Evolutionary conservation across 2,329 filamentous ascomycete species (phyloP), one percentile per base, ranked within the genome.

Genomic region (Neophaeococcomyces aloes): DNA sequence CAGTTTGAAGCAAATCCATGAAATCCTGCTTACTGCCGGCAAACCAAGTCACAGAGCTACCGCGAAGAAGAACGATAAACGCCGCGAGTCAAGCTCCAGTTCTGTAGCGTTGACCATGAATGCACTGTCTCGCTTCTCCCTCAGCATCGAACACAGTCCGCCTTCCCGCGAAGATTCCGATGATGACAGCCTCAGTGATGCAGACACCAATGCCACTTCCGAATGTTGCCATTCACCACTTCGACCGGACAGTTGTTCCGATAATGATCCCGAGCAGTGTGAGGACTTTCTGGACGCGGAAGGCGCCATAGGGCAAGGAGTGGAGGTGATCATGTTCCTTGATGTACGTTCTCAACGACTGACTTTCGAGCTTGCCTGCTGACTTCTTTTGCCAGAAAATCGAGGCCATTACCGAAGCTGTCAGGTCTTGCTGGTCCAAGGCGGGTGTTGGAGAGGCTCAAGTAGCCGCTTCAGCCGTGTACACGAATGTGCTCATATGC

Each of bases 121-220:
- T 27, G 6, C 7, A 10, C 35, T 42, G 19, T 18, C 17, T 15
- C 31, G 34, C 10, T 30, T 42, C 14, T 29, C 19, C 17, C 27
- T 35, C 3, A 42, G 4, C 21, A 30, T 17, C 10, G 14, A 17
- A 4, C 11, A 30, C 4, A 3, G 7, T 4, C 5, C 2, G 10
- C 27, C 23, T 14, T 2, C 27, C 7, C 17, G 17, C 15, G 39
- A 42, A 7, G 30, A 13, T 14, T 19, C 57, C 25, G 45, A 46
- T 29, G 55, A 57, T 29, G 56, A 58, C 34, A 37, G 46, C 11
- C 45, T 58, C 13, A 51, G 49, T n/a, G 48, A 23, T 6, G n/a
- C 18, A 5, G 30, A 35, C 21, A 42, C 15, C 21, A 31, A 42
- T n/a, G 39, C 18, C 11, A 42, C 39, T 2, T 35, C 30, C n/a